These are phyloP conservation scores for Codiaeum variegatum DNA, from an alignment of 441 rosid genomes.

Conservation along the genomic window DNA sequence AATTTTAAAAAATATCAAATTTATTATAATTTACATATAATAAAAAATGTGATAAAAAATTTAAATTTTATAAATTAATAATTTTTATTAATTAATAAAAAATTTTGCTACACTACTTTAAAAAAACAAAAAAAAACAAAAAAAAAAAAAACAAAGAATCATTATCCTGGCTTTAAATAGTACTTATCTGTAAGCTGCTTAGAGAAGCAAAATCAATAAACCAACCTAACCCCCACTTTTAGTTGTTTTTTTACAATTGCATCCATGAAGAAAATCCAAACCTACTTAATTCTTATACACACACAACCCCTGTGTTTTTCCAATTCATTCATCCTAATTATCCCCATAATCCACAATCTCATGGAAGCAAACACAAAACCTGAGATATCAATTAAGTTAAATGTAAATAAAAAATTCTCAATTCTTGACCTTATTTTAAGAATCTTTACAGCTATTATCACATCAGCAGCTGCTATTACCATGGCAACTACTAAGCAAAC, in stretches of 20 bases:
- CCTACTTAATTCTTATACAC: background rate
- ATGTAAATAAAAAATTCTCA: constrained; percentile 38
- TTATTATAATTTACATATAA: no score
- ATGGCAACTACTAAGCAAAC: constrained; percentile 67
- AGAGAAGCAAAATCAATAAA: constrained; percentile 18
- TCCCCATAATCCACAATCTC: background rate
- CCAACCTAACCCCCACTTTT: constrained; percentile 38
- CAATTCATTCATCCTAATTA: background rate
- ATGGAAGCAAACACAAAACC: constrained; percentile 20
- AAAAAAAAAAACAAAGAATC: background rate
- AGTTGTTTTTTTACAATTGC: constrained; percentile 18
- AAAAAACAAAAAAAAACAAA: no score
- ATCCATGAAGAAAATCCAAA: constrained; percentile 23
- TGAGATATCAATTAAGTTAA: constrained; percentile 17
- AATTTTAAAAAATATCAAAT: no score
- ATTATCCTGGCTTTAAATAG: constrained; percentile 19
- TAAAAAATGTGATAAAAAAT: no score
- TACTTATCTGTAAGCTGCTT: background rate
- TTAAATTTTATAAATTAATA: no score
- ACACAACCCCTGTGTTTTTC: background rate
- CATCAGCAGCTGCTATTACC: constrained; percentile 61
- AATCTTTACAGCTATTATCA: constrained; percentile 41
- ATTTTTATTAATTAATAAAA: no score
- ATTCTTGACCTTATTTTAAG: constrained; percentile 46
- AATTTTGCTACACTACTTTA: no score